Evolutionary conservation across 2,329 filamentous ascomycete species (phyloP).

Genomic region (Fonsecaea pedrosoi): DNA sequence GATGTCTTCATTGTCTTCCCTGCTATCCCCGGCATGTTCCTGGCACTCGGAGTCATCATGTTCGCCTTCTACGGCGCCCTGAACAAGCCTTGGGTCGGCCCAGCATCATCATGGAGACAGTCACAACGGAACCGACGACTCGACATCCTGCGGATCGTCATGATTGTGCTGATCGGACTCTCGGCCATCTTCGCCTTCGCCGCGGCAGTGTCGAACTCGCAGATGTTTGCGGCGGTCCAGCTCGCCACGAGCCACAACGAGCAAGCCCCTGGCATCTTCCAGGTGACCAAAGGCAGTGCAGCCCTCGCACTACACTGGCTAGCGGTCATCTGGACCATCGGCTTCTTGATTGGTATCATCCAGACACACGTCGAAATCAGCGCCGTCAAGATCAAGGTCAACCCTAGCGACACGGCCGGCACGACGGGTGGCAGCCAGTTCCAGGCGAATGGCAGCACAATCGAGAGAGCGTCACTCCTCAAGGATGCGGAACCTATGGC

Average conservation of each 20-base stretch:
- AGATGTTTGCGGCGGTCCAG: constrained; percentile 21
- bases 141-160: constrained; percentile 14
- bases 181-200: constrained; percentile 17
- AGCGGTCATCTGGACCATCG: constrained; percentile 19
- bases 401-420: constrained; percentile 18
- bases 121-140: constrained; percentile 13
- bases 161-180: constrained; percentile 16
- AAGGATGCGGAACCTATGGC: constrained; percentile 23
- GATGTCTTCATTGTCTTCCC: constrained; percentile 23
- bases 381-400: constrained; percentile 22
- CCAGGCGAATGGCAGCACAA: constrained; percentile 21
- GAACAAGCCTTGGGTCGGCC: constrained; percentile 22
- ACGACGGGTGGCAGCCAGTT: constrained; percentile 15
- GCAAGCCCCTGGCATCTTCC: constrained; percentile 16
- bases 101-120: constrained; percentile 18
- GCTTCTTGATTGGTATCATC: constrained; percentile 20
- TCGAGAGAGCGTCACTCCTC: constrained; percentile 23
- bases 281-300: constrained; percentile 10
- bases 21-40: constrained; percentile 19
- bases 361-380: constrained; percentile 24
- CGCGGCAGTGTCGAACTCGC: constrained; percentile 19
- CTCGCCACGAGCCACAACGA: constrained; percentile 17
- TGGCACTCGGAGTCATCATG: constrained; percentile 18
- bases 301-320: constrained; percentile 24
- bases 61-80: constrained; percentile 12